Percentiles rank a stretch among this genome's conserved stretches.
phyloP scores from a whole-genome alignment of 2,329 filamentous ascomycete genomes.

The Beauveria scarabaeidicola region DNA sequence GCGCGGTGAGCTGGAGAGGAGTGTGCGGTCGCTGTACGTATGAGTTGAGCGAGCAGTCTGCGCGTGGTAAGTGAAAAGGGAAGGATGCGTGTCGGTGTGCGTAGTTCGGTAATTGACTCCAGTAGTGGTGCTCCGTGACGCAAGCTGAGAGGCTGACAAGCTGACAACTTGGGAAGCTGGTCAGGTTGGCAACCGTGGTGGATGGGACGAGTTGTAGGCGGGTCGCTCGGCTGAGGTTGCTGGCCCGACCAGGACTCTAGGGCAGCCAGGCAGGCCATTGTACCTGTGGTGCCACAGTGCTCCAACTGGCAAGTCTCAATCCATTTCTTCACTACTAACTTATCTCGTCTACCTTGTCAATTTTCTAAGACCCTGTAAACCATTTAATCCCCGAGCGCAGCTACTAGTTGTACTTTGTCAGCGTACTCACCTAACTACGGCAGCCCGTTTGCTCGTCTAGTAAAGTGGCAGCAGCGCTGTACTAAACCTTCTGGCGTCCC shows the following conservation, averaged over 20 bases:
- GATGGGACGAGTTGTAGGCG: neutral
- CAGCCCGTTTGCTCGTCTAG: no score
- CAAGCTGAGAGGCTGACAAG: conserved; percentile 9
- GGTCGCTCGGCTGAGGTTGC: conserved; percentile 1
- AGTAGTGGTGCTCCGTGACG: conserved; percentile 9
- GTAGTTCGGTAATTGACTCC: neutral
- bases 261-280: neutral
- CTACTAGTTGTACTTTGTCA: no score
- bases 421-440: no score
- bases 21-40: neutral
- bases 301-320: no score
- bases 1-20: neutral
- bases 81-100: neutral
- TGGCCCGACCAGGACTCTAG: neutral
- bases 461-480: no score
- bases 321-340: no score
- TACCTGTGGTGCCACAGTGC: no score
- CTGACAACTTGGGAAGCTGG: conserved; percentile 10
- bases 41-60: neutral
- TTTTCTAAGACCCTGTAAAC: no score
- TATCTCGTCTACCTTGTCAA: no score
- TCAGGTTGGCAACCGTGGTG: neutral
- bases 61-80: neutral
- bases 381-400: no score
- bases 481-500: neutral